Conservation (phyloP, 768 basidiomycete species). For the Leccinum uliginosum region DNA sequence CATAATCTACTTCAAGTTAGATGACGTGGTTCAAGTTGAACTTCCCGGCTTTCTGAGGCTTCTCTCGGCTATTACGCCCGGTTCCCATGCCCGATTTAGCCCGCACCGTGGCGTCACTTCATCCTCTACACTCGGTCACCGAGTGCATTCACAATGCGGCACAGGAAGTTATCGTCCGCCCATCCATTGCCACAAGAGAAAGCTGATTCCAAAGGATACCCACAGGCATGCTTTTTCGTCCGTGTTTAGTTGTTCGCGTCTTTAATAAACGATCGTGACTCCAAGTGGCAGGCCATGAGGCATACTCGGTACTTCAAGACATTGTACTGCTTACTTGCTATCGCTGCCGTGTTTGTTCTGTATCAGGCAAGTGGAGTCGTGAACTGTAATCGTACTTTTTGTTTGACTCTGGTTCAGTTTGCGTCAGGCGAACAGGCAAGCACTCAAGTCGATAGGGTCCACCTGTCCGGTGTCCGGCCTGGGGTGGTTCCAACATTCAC, state of each 20-base stretch:
- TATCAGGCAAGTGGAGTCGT: constrained; percentile 18
- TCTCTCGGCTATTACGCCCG: neutral
- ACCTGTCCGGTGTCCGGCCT: constrained; percentile 20
- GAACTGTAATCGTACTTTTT: neutral
- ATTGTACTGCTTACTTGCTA: constrained; percentile 9
- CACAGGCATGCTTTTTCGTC: constrained; percentile 5
- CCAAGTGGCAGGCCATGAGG: constrained; percentile 3
- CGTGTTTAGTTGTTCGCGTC: neutral
- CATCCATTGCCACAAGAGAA: neutral
- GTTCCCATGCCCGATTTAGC: neutral
- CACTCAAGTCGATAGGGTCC: neutral
- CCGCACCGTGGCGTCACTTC: neutral
- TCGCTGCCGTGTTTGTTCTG: constrained; percentile 9
- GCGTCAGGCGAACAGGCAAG: constrained; percentile 4
- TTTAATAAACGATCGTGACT: neutral
- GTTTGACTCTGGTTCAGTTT: constrained; percentile 15
- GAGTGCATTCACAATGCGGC: constrained; percentile 14
- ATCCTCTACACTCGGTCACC: neutral
- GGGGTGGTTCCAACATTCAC: constrained; percentile 26
- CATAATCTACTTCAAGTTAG: neutral
- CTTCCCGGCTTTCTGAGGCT: too few species aligned
- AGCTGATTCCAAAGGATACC: neutral
- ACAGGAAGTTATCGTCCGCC: constrained; percentile 16
- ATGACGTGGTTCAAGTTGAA: neutral
- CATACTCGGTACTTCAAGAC: neutral